Evolutionary conservation across 2,329 filamentous ascomycete genomes (phyloP).

Genomic region (Bipolaris sorokiniana): DNA sequence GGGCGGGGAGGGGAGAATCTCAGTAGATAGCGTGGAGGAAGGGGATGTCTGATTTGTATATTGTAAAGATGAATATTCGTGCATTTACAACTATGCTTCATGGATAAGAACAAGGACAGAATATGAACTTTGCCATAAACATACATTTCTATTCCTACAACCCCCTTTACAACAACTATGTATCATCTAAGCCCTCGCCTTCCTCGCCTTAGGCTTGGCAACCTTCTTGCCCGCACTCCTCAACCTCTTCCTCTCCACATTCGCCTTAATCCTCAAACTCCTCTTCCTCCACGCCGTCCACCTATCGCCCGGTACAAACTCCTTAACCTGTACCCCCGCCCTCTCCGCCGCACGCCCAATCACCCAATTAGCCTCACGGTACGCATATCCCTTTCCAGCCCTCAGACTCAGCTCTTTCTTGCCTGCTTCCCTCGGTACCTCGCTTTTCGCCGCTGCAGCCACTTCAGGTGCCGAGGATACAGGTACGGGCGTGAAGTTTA

Average conservation of each 20-base stretch:
- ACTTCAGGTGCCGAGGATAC: slow-evolving; percentile 4
- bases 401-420: slow-evolving; percentile 34
- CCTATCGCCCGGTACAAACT: slow-evolving; percentile 64
- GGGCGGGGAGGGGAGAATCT: not conserved
- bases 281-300: slow-evolving; percentile 71
- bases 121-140: not conserved
- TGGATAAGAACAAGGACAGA: not conserved
- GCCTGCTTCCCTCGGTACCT: slow-evolving; percentile 43
- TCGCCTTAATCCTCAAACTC: slow-evolving; percentile 57
- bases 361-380: slow-evolving; percentile 69
- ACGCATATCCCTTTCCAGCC: slow-evolving; percentile 63
- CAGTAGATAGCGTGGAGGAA: not conserved
- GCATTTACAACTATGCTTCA: too few relatives aligned
- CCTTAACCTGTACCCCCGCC: slow-evolving; percentile 61
- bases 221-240: slow-evolving; percentile 52
- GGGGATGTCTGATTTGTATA: not conserved
- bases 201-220: slow-evolving; percentile 40
- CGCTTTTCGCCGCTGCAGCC: slow-evolving; percentile 3
- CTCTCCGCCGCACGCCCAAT: slow-evolving; percentile 69
- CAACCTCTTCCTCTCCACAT: slow-evolving; percentile 62
- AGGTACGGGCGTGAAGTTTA: slow-evolving; percentile 71
- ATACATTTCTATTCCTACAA: slow-evolving; percentile 7
- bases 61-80: too few relatives aligned
- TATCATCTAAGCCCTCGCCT: slow-evolving; percentile 20
- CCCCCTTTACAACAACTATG: not conserved